Evolutionary conservation across 1,284 basidiomycete genomes (phyloP).

Genomic region (Prillingera fragicola): DNA sequence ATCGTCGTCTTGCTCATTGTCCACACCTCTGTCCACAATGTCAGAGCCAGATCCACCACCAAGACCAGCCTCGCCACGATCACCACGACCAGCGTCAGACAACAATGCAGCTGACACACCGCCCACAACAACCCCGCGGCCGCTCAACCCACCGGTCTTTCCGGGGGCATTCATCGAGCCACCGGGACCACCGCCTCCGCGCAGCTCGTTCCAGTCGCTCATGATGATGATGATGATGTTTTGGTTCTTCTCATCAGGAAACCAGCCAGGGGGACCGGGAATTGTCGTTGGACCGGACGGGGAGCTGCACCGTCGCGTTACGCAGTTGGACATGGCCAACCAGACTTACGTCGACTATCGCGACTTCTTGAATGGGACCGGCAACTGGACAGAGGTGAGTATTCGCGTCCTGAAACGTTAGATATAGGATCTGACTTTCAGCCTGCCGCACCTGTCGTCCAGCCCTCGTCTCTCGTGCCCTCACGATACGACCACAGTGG

Average conservation of each 20-base stretch:
- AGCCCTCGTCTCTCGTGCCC: constrained; percentile 29
- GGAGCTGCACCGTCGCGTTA: constrained; percentile 26
- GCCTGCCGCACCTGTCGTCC: constrained; percentile 24
- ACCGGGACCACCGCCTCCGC: constrained; percentile 20
- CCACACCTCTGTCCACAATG: too few relatives aligned
- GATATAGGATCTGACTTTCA: constrained; percentile 12
- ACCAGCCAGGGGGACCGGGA: constrained; percentile 24
- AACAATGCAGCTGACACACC: too few relatives aligned
- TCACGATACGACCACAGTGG: constrained; percentile 23
- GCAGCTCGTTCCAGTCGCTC: constrained; percentile 39
- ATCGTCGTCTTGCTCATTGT: too few relatives aligned
- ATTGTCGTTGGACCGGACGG: constrained; percentile 37
- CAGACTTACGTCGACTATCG: constrained; percentile 29
- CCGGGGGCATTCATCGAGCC: constrained; percentile 15
- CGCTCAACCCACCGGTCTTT: constrained; percentile 2
- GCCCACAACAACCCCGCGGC: too few relatives aligned
- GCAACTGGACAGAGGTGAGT: constrained; percentile 42
- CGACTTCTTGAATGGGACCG: constrained; percentile 32
- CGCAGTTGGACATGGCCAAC: constrained; percentile 31
- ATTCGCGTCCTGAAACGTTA: background rate
- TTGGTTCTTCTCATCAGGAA: constrained; percentile 45
- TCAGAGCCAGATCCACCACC: too few relatives aligned
- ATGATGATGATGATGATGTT: constrained; percentile 31
- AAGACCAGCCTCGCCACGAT: too few relatives aligned
- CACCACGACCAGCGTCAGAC: too few relatives aligned